A percentile compares a stretch with the other conserved stretches of the same genome.
phyloP scores from a whole-genome alignment of 108 stramenopile species.

The Nitzschia sp. region DNA sequence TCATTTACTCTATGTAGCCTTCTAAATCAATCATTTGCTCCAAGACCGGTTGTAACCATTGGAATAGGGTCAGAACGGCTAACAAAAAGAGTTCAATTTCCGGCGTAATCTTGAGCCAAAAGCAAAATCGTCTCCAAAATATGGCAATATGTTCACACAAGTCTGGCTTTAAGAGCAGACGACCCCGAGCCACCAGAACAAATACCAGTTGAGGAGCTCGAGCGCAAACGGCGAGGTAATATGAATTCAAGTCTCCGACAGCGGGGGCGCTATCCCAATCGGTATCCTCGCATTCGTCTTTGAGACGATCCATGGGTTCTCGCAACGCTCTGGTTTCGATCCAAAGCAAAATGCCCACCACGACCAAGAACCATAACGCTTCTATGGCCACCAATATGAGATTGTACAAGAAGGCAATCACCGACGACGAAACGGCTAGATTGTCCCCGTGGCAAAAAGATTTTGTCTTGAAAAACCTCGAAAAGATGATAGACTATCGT shows the following conservation, averaged over 20 bases:
- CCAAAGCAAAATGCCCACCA: background rate
- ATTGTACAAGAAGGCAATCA: background rate
- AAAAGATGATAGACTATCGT: background rate
- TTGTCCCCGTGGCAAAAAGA: background rate
- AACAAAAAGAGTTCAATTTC: background rate
- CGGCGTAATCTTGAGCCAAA: constrained; percentile 1
- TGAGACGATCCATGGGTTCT: background rate
- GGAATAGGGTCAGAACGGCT: background rate
- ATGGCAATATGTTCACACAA: background rate
- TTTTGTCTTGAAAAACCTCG: background rate
- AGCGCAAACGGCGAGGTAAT: background rate
- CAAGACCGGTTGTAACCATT: background rate
- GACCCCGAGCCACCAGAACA: background rate
- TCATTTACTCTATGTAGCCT: background rate
- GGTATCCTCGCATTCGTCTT: background rate
- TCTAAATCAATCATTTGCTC: background rate
- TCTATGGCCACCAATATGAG: background rate
- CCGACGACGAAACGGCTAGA: background rate
- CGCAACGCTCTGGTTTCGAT: background rate
- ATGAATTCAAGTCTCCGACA: background rate
- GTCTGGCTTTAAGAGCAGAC: background rate
- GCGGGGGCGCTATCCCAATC: background rate
- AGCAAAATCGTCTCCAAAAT: background rate
- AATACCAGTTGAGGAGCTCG: background rate
- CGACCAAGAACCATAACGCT: background rate